A percentile compares a stretch with the other conserved stretches of the same genome.
phyloP scores from a whole-genome alignment of 2,329 filamentous ascomycete genomes.

The Alternaria ethzedia region DNA sequence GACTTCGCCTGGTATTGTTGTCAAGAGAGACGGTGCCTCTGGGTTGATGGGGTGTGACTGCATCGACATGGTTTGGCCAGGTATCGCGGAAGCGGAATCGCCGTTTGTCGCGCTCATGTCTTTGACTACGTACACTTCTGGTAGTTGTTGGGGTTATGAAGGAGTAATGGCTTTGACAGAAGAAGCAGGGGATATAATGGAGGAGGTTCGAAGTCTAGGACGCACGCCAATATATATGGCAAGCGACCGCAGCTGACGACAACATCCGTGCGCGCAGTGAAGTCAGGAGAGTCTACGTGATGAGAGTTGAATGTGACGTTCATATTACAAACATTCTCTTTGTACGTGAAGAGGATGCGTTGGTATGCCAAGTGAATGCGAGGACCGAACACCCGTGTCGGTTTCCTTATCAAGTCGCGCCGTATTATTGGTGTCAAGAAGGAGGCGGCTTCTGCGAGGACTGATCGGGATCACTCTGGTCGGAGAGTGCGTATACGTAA shows the following conservation, averaged over 20 bases:
- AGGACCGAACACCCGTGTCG: neutral
- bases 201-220: neutral
- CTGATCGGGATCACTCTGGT: neutral
- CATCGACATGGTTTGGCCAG: neutral
- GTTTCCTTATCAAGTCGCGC: too few relatives aligned
- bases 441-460: neutral
- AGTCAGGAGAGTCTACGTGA: neutral
- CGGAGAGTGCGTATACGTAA: neutral
- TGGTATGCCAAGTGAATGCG: neutral
- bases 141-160: neutral
- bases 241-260: neutral
- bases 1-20: neutral
- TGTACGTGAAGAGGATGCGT: neutral
- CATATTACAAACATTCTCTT: neutral
- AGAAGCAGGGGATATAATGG: accelerated
- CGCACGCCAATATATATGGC: neutral
- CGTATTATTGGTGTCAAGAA: neutral
- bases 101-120: neutral
- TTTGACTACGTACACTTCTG: neutral
- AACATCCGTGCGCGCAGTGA: neutral
- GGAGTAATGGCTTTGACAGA: neutral
- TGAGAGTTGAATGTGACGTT: neutral
- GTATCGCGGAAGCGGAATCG: neutral
- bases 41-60: neutral
- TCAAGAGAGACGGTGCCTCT: neutral